Base-by-base conservation (phyloP, 2,329 filamentous ascomycete species). In the Calonectria fujianensis region DNA sequence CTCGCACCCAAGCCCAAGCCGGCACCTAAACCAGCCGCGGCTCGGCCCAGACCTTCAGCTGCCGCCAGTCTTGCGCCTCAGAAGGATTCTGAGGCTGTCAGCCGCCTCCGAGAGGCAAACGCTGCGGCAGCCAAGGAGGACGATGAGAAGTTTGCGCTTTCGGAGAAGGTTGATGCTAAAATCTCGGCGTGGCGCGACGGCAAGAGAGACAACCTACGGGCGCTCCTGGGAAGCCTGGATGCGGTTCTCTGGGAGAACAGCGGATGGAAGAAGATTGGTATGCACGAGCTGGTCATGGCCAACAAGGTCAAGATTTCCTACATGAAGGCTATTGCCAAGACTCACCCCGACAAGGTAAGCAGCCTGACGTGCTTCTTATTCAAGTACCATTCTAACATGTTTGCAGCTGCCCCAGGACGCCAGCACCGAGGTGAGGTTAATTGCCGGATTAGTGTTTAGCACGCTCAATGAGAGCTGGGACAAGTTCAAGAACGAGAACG, bases 281-380 rank as follows among this genome's bases (percentile, higher is more conserved):
- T 99, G 92, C 94, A 96, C 77, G 97, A 99, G 87, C 85, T 99
- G 79, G 94, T 99, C 68, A 91, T 98, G 90, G 93, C 96, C 41
- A 96, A 95, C 79, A 98, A 96, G 89, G 97, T 98, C 84, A 99
- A 99, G 91, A 94, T 99, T 77, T 90, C 94, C 74, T 99, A 99
- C 84, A 98, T 99, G 97, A 98, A 98, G 91, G 97, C 96, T 8
- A 98, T 99, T 90, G 95, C 94, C 14, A 98, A 98, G 89, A 97
- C 97, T 80, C 97, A 99, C 89, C 97, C 97, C 75, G 97, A 99
- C 85, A 99, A 99, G 94, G 97, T 98, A 89, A 86, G 92, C 48
- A 54, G 13, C 6, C 11, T 18, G 2, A 13, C n/a, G 20, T 48
- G 45, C 20, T 24, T 31, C 7, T 5, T 39, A 1, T 11, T 51